These are phyloP conservation scores for Trypanosoma platydactyli DNA, from an alignment of 208 protist species.

Conservation along the genomic window DNA sequence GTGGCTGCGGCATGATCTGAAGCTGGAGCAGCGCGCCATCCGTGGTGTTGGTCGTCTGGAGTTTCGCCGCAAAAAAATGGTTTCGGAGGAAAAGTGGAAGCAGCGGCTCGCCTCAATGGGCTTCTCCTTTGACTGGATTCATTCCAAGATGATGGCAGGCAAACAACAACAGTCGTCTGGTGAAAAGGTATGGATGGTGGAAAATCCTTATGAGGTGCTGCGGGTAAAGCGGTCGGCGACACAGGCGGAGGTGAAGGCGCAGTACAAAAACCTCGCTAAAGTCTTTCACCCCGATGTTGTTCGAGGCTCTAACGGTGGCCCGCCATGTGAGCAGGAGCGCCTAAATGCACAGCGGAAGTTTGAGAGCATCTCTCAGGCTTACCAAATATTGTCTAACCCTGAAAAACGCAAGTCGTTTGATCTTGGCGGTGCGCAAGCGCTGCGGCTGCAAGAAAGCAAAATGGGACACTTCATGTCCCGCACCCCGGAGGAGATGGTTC, in stretches of 20 bases:
- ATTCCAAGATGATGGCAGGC: slow-evolving; percentile 32
- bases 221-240: slow-evolving; percentile 63
- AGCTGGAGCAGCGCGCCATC: slow-evolving; percentile 68
- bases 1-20: slow-evolving; percentile 49
- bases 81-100: slow-evolving; percentile 58
- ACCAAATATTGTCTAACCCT: slow-evolving; percentile 86
- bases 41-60: slow-evolving; percentile 72
- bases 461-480: slow-evolving; percentile 70
- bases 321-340: slow-evolving; percentile 43
- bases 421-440: slow-evolving; percentile 55
- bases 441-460: slow-evolving; percentile 67
- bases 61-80: slow-evolving; percentile 71
- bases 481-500: slow-evolving; percentile 82
- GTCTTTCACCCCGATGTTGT: slow-evolving; percentile 85
- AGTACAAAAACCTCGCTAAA: slow-evolving; percentile 89
- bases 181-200: slow-evolving; percentile 25
- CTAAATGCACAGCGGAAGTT: slow-evolving; percentile 59
- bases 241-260: slow-evolving; percentile 62
- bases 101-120: slow-evolving; percentile 65
- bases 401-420: slow-evolving; percentile 84
- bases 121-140: slow-evolving; percentile 67
- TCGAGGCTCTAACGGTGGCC: slow-evolving; percentile 30
- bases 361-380: slow-evolving; percentile 68
- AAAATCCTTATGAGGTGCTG: slow-evolving; percentile 78
- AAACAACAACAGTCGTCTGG: slow-evolving; percentile 2